These are phyloP conservation scores for Phytophthora fragariae DNA, from an alignment of 352 stramenopile genomes.

Conservation along the genomic window DNA sequence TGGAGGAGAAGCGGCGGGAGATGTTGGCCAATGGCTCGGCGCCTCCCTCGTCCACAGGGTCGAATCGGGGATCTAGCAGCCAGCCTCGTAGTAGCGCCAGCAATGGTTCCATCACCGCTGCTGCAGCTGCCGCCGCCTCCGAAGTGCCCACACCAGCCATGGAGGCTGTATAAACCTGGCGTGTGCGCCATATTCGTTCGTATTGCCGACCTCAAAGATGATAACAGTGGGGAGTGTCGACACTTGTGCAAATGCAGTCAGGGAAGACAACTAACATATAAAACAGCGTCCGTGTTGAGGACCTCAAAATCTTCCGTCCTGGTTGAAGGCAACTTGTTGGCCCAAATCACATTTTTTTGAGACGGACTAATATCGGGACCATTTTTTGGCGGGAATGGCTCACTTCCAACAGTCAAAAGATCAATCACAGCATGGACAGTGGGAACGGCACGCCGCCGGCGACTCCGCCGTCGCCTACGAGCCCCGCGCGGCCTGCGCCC, in stretches of 20 bases:
- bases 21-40: slow-evolving; percentile 49
- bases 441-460: slow-evolving; percentile 52
- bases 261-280: slow-evolving; percentile 2
- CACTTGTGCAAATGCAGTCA: slow-evolving; percentile 17
- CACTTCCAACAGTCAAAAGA: too few relatives aligned
- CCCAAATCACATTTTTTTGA: slow-evolving; percentile 8
- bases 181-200: slow-evolving; percentile 26
- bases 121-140: slow-evolving; percentile 6
- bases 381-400: slow-evolving; percentile 31
- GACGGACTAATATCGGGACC: neutral
- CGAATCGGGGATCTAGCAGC: slow-evolving; percentile 28
- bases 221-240: slow-evolving; percentile 33
- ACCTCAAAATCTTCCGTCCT: too few relatives aligned
- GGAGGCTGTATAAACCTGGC: slow-evolving; percentile 38
- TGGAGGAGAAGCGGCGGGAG: slow-evolving; percentile 78
- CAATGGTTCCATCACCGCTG: slow-evolving; percentile 9
- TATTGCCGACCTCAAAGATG: slow-evolving; percentile 20
- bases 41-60: slow-evolving; percentile 33
- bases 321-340: too few relatives aligned
- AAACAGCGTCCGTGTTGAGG: slow-evolving; percentile 10
- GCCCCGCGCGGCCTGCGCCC: slow-evolving; percentile 45
- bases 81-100: slow-evolving; percentile 21
- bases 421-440: slow-evolving; percentile 28
- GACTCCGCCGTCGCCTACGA: slow-evolving; percentile 66
- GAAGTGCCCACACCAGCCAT: slow-evolving; percentile 37